phyloP scores from a whole-genome alignment of 352 stramenopile species.

The Achlya hypogyna region DNA sequence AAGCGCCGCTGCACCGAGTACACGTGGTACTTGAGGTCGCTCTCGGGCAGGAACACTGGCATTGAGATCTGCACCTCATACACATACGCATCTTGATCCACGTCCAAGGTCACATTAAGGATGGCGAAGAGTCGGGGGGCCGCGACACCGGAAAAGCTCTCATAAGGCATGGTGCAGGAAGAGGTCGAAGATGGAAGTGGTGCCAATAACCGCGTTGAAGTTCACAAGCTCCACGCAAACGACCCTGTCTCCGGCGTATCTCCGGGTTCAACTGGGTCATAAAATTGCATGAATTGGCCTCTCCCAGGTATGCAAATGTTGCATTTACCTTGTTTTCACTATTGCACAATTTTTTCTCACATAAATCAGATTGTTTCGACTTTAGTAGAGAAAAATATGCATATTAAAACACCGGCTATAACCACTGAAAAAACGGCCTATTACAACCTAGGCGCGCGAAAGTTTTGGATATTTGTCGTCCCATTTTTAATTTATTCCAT shows the following conservation, averaged over 20 bases:
- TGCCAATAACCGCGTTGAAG: background rate
- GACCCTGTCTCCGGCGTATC: no score
- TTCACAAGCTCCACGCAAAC: background rate
- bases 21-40: background rate
- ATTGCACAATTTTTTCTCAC: no score
- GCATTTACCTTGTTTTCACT: background rate
- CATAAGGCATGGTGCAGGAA: background rate
- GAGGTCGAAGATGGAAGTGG: background rate
- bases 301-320: background rate
- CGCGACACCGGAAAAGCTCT: background rate
- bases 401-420: no score
- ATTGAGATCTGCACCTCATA: slow-evolving; percentile 6
- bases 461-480: no score
- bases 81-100: slow-evolving; percentile 2
- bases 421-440: no score
- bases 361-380: no score
- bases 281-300: background rate
- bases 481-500: no score
- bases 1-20: background rate
- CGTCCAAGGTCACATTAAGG: background rate
- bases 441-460: no score
- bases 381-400: background rate
- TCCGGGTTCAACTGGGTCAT: no score
- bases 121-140: background rate
- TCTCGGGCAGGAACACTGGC: background rate